Evolutionary conservation across 306 rosid species (phyloP).

Genomic region (Fragaria nilgerrensis): DNA sequence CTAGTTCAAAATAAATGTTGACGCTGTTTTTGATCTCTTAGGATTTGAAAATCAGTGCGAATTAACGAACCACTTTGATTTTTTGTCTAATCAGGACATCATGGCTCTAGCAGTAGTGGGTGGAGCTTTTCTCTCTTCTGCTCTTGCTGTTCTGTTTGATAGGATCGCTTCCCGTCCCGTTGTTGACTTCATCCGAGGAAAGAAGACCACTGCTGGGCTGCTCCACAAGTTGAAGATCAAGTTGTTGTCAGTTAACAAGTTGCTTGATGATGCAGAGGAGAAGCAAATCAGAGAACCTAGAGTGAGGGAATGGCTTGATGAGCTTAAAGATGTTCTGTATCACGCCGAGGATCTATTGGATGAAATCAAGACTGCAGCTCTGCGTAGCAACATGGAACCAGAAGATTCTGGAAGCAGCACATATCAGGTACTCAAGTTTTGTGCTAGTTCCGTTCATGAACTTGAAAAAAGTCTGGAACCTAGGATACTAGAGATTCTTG

Average conservation of each 20-base stretch:
- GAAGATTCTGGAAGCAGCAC: not conserved
- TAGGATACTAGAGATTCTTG: not conserved
- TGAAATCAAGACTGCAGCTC: conserved; percentile 26
- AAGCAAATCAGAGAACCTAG: conserved; percentile 17
- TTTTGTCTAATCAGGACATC: not conserved
- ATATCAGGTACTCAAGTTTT: not conserved
- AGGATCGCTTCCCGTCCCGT: conserved; percentile 25
- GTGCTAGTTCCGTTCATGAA: not conserved
- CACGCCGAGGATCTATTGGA: conserved; percentile 32
- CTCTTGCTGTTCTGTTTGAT: not conserved
- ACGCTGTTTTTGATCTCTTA: too few relatives aligned
- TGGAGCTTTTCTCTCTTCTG: conserved; percentile 15
- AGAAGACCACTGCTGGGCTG: not conserved
- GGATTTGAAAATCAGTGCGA: too few relatives aligned
- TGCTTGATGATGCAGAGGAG: conserved; percentile 38
- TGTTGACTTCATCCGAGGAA: not conserved
- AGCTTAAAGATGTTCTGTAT: conserved; percentile 1
- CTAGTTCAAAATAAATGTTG: too few relatives aligned
- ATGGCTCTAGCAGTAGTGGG: not conserved
- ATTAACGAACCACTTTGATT: too few relatives aligned
- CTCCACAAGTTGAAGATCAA: conserved; percentile 13
- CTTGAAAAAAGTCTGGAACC: not conserved
- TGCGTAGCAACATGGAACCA: not conserved
- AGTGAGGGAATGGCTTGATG: conserved; percentile 26
- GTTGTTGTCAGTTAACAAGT: conserved; percentile 10